phyloP scores from a whole-genome alignment of 306 rosid genomes.

The Crotalaria pallida region DNA sequence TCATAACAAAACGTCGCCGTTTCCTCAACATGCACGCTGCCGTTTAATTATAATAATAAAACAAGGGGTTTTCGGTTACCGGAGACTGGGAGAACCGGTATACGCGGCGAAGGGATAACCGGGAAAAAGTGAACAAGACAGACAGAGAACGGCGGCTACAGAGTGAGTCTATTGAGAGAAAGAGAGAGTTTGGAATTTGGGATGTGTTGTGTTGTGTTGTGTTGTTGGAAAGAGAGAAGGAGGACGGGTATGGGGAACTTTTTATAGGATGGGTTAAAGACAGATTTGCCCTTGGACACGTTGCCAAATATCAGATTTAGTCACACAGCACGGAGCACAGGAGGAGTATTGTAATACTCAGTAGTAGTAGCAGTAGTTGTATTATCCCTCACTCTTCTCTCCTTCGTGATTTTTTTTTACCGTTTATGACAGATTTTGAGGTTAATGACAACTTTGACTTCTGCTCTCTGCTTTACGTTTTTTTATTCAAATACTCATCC shows the following conservation, averaged over 20 bases:
- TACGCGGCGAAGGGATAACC: slow-evolving; percentile 32
- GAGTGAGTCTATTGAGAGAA: too few species aligned
- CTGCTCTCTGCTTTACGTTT: not conserved
- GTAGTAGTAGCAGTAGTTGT: too few species aligned
- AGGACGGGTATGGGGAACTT: slow-evolving; percentile 37
- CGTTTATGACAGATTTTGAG: slow-evolving; percentile 47
- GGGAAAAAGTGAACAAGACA: slow-evolving; percentile 29
- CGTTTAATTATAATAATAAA: not conserved
- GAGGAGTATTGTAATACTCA: too few species aligned
- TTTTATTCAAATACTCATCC: too few species aligned
- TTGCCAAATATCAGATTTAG: slow-evolving; percentile 25
- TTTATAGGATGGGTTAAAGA: slow-evolving; percentile 35
- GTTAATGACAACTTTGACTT: slow-evolving; percentile 48
- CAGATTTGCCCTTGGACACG: slow-evolving; percentile 25
- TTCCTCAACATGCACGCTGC: slow-evolving; percentile 54
- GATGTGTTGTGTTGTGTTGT: slow-evolving; percentile 33
- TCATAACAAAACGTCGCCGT: slow-evolving; percentile 48
- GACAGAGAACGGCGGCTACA: slow-evolving; percentile 29
- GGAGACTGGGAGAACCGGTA: not conserved
- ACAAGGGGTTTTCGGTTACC: not conserved
- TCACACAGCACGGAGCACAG: too few species aligned
- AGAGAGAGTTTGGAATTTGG: slow-evolving; percentile 25
- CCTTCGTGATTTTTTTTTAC: slow-evolving; percentile 32
- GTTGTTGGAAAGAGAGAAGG: slow-evolving; percentile 34
- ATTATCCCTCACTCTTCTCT: slow-evolving; percentile 19